Evolutionary conservation across 768 basidiomycete species (phyloP), one percentile per base, ranked within the genome.

Genomic region (Tephrocybe rancida): DNA sequence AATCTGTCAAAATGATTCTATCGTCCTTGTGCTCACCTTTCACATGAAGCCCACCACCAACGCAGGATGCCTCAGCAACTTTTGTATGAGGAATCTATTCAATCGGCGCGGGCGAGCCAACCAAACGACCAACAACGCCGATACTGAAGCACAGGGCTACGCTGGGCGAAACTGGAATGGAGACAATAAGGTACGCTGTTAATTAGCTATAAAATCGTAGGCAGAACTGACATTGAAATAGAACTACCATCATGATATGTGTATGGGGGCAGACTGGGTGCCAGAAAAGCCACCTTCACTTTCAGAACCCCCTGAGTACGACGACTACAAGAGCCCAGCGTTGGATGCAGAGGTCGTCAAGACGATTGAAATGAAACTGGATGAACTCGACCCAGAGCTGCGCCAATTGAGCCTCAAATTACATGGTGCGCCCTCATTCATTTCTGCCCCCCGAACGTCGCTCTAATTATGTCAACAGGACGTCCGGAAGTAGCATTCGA

Each of bases 321-420:
- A 38, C 30, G 52, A 54, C 24, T 43, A 18, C 43, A 57, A 65
- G 24, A 35, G 44, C 34, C n/a, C 66, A 22, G 27, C 39, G 46
- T 62, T 55, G 32, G 59, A 58, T 7, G 34, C 73, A 1, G 77
- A 78, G 47, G 72, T 83, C n/a, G 63, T 81, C 42, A 65, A 70
- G 24, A 80, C 81, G 6, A 80, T 92, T 51, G 82, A 86, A 48
- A 58, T 64, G 3, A 73, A 73, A 37, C 60, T 93, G 45, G 78
- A 86, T 59, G 64, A 73, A 47, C 69, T 87, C 13, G 74, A 76
- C 48, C 56, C 73, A 5, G 69, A 80, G 46, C 74, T 93, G 35
- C 81, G 88, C 22, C 65, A 78, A 21, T 70, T 93, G 35, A 91
- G 89, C 63, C 65, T 90, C 56, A 72, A 82, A 25, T 89, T 93